phyloP scores from a whole-genome alignment of 1,284 basidiomycete genomes.

The Polyporus tsugae region DNA sequence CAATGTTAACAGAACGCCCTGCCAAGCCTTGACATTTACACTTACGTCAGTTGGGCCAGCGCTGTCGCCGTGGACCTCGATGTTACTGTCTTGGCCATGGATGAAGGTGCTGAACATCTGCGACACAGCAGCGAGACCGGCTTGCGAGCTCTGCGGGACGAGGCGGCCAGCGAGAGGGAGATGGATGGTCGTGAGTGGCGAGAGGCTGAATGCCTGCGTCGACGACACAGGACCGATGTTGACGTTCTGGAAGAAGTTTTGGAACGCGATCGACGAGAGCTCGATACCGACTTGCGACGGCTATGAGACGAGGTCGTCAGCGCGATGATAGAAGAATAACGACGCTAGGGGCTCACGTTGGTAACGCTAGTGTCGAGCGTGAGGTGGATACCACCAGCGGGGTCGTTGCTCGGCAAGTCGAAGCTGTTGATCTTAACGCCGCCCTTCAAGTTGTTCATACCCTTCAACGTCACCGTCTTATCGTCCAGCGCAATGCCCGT shows the following conservation, averaged over 20 bases:
- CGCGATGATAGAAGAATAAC: not conserved
- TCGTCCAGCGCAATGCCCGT: constrained; percentile 60
- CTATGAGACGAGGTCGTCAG: constrained; percentile 40
- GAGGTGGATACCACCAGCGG: constrained; percentile 78
- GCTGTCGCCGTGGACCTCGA: constrained; percentile 69
- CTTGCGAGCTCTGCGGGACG: constrained; percentile 62
- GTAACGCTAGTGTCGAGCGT: constrained; percentile 68
- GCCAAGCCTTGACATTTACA: not conserved
- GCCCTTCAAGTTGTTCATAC: constrained; percentile 74
- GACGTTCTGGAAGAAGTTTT: constrained; percentile 60
- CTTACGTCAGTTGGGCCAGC: constrained; percentile 68
- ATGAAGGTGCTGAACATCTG: constrained; percentile 79
- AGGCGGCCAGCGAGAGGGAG: constrained; percentile 72
- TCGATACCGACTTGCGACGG: constrained; percentile 83
- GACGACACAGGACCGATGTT: constrained; percentile 70
- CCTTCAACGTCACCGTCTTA: constrained; percentile 75
- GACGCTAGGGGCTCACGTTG: constrained; percentile 55
- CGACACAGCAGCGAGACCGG: constrained; percentile 69
- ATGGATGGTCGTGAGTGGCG: constrained; percentile 61
- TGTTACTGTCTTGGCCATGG: constrained; percentile 69
- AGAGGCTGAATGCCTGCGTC: constrained; percentile 58
- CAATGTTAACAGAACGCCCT: not conserved
- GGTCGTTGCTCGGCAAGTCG: constrained; percentile 78
- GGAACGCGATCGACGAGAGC: constrained; percentile 69
- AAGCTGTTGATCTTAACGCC: constrained; percentile 76